phyloP scores from a whole-genome alignment of 306 rosid species.

The Betula pendula region DNA sequence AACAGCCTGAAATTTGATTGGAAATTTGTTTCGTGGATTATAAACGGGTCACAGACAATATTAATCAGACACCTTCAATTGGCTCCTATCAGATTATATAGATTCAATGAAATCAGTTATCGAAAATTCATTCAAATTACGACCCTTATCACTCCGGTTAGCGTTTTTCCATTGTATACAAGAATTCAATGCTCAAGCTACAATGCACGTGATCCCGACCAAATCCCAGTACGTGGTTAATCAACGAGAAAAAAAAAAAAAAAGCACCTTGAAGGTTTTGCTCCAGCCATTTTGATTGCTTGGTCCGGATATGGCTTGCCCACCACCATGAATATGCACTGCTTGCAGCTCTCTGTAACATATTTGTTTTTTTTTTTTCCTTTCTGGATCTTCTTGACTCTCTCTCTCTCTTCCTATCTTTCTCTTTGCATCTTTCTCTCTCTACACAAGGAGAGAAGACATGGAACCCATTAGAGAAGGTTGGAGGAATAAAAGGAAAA shows the following conservation, averaged over 20 bases:
- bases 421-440: conserved; percentile 25
- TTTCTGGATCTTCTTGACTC: conserved; percentile 18
- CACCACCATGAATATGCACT: conserved; percentile 99
- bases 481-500: conserved; percentile 3
- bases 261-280: conserved; percentile 80
- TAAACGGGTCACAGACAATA: neutral
- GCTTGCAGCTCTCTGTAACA: conserved; percentile 99
- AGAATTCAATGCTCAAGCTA: neutral
- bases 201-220: neutral
- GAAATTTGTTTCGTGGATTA: neutral
- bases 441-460: conserved; percentile 42
- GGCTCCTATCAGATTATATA: neutral
- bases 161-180: neutral
- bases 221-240: neutral
- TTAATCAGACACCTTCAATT: neutral
- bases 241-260: conserved; percentile 4
- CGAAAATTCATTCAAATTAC: neutral
- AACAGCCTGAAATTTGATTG: neutral
- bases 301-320: conserved; percentile 97
- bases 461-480: conserved; percentile 35
- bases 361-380: conserved; percentile 23
- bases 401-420: conserved; percentile 20
- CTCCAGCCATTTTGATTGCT: conserved; percentile 99
- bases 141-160: neutral
- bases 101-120: too few species aligned